Conservation (phyloP, 345 rosid species). For the Cardamine resedifolia region DNA sequence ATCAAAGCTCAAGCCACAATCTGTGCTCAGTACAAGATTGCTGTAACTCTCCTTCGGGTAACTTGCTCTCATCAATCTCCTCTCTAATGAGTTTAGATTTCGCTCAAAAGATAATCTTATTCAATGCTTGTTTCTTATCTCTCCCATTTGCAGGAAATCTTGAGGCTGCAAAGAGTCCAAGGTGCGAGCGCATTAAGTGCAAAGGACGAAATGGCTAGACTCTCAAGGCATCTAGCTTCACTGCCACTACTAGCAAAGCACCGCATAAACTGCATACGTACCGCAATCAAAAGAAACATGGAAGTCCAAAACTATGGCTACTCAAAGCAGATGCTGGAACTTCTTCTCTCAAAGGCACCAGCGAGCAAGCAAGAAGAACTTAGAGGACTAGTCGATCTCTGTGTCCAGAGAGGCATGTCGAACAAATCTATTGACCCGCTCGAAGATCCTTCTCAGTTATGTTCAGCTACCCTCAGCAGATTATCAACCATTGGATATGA, state of each 20-base stretch:
- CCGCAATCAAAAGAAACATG: constrained; percentile 95
- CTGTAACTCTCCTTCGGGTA: constrained; percentile 91
- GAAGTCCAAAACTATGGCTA: constrained; percentile 95
- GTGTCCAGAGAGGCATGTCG: constrained; percentile 79
- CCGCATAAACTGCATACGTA: constrained; percentile 90
- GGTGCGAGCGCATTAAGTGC: constrained; percentile 93
- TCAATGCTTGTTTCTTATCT: neutral
- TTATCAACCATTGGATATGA: constrained; percentile 95
- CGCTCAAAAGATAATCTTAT: neutral
- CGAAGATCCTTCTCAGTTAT: constrained; percentile 95
- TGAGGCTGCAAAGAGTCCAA: constrained; percentile 79
- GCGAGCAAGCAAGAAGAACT: constrained; percentile 86
- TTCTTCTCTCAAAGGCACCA: constrained; percentile 92
- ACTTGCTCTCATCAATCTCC: neutral
- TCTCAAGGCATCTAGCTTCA: constrained; percentile 88
- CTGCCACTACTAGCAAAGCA: constrained; percentile 90
- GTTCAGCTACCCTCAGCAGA: constrained; percentile 92
- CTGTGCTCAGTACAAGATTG: constrained; percentile 96
- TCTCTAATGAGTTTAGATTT: neutral
- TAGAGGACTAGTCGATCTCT: constrained; percentile 82
- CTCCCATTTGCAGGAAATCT: constrained; percentile 66
- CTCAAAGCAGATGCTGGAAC: constrained; percentile 94
- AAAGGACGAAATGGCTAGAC: constrained; percentile 97
- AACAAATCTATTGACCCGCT: constrained; percentile 94
- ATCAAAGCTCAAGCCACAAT: constrained; percentile 97